phyloP scores from a whole-genome alignment of 768 basidiomycete species.

The Amanita fuliginea region DNA sequence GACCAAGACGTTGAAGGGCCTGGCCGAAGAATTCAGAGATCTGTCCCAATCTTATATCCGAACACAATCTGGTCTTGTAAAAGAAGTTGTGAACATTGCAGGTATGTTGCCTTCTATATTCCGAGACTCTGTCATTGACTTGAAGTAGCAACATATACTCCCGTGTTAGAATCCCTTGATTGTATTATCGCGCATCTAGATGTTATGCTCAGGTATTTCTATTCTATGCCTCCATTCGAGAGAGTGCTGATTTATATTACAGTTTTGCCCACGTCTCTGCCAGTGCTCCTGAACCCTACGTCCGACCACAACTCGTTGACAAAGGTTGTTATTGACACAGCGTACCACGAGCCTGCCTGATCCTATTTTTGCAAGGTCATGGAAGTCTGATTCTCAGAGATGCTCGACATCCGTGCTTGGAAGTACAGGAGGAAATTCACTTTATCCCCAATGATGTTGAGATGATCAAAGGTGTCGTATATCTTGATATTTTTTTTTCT shows the following conservation, averaged over 20 bases:
- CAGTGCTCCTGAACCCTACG: slow-evolving; percentile 78
- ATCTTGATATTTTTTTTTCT: not conserved
- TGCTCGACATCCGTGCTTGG: slow-evolving; percentile 92
- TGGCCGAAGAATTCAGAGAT: slow-evolving; percentile 65
- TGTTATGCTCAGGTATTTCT: slow-evolving; percentile 68
- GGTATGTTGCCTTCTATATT: slow-evolving; percentile 33
- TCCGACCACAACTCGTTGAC: slow-evolving; percentile 72
- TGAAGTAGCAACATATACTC: slow-evolving; percentile 77
- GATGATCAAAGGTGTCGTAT: slow-evolving; percentile 67
- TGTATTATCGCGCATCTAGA: slow-evolving; percentile 82
- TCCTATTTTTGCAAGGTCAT: slow-evolving; percentile 34
- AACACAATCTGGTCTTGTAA: slow-evolving; percentile 75
- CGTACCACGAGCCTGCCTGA: not conserved
- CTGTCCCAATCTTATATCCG: slow-evolving; percentile 57
- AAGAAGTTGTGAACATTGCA: slow-evolving; percentile 88
- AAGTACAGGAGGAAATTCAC: slow-evolving; percentile 89
- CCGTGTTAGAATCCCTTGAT: slow-evolving; percentile 79
- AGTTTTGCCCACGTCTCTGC: slow-evolving; percentile 91
- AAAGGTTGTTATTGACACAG: slow-evolving; percentile 41
- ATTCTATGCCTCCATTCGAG: not conserved
- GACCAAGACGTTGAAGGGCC: slow-evolving; percentile 59
- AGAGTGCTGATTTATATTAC: not conserved
- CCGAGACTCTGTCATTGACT: not conserved
- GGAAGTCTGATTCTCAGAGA: slow-evolving; percentile 75
- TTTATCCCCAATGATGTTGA: slow-evolving; percentile 96